Evolutionary conservation across 495 filamentous ascomycete genomes (phyloP).

Genomic region (Umbilicaria muhlenbergii): DNA sequence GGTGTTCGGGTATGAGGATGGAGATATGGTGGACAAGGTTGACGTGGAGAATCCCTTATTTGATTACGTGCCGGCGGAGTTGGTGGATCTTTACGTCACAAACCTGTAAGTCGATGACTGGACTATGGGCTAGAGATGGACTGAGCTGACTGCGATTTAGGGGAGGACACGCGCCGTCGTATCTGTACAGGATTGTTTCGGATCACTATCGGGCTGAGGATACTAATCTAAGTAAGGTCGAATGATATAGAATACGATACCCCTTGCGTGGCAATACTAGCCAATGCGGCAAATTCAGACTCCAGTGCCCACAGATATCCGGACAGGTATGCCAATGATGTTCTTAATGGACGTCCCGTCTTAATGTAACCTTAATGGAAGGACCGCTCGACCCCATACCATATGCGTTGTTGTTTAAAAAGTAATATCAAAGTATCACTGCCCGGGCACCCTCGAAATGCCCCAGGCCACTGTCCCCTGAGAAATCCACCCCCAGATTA

Average conservation of each 20-base stretch:
- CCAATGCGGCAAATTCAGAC: too few species aligned
- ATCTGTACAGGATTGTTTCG: constrained; percentile 63
- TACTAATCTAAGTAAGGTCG: constrained; percentile 25
- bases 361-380: too few species aligned
- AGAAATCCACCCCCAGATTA: too few species aligned
- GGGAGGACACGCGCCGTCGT: constrained; percentile 66
- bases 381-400: too few species aligned
- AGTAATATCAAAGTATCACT: too few species aligned
- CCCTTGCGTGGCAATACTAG: too few species aligned
- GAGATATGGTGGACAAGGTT: constrained; percentile 55
- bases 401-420: too few species aligned
- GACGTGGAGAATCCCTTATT: constrained; percentile 67
- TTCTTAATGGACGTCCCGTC: too few species aligned
- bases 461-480: too few species aligned
- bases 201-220: constrained; percentile 82
- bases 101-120: constrained; percentile 53
- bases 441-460: too few species aligned
- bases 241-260: neutral
- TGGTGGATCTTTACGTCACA: constrained; percentile 80
- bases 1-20: constrained; percentile 58
- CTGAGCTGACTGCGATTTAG: constrained; percentile 26
- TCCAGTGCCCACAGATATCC: too few species aligned
- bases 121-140: neutral
- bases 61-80: constrained; percentile 67
- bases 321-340: too few species aligned